Percentiles rank a stretch among this genome's conserved stretches.
phyloP scores from a whole-genome alignment of 202 grass and related monocot genomes.

The Hordeum pubiflorum region DNA sequence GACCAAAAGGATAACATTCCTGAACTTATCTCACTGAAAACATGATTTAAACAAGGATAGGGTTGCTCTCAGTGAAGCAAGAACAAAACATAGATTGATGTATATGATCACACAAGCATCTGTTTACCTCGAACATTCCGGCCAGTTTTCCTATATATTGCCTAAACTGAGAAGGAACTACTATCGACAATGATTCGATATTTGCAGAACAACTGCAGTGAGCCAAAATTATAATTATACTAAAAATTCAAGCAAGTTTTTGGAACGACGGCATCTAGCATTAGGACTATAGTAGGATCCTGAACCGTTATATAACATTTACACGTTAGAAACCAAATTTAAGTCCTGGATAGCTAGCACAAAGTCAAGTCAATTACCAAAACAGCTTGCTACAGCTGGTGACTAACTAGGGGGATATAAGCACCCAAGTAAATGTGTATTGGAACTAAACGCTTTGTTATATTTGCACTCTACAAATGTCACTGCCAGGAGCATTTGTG shows the following conservation, averaged over 20 bases:
- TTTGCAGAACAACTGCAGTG: background rate
- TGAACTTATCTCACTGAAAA: background rate
- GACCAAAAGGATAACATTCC: slow-evolving; percentile 4
- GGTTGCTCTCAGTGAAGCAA: slow-evolving; percentile 16
- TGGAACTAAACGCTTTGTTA: background rate
- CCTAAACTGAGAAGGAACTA: background rate
- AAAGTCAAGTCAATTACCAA: background rate
- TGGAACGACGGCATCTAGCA: background rate
- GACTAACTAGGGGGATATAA: background rate
- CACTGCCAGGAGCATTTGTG: background rate
- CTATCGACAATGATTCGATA: background rate
- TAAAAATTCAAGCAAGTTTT: background rate
- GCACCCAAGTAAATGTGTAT: background rate
- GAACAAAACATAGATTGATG: slow-evolving; percentile 11
- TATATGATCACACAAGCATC: background rate
- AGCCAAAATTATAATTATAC: background rate
- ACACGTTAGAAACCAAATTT: too few species aligned
- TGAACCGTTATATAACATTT: background rate
- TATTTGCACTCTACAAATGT: background rate
- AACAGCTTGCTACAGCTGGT: background rate
- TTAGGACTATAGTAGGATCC: background rate
- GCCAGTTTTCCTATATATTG: background rate
- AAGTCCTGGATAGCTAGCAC: too few species aligned
- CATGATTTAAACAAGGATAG: background rate
- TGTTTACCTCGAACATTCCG: background rate